Evolutionary conservation across 1,284 basidiomycete species (phyloP), one percentile per base, ranked within the genome.

Genomic region (Fistulina hepatica): DNA sequence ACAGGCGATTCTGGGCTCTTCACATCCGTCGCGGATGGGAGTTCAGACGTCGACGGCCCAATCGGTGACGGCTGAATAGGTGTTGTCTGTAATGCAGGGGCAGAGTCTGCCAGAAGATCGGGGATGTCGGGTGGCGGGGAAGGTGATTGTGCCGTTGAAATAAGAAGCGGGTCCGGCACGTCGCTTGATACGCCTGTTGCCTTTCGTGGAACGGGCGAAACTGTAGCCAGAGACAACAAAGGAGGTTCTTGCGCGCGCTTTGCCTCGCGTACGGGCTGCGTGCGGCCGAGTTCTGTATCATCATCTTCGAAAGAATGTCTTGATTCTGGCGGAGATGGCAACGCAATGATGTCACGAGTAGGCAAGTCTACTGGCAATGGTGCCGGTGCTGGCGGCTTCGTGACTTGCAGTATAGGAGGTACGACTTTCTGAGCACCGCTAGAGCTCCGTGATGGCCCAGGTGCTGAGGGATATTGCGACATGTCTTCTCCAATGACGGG

Each of bases 291-390:
- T 50, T 83, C 81, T 6, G 81, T 51, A 47, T 82, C 79, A n/a
- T 67, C 56, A 28, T 47, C 46, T 31, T 69, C 65, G 44, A 64
- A 57, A 6, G 66, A 67, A 33, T 59, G 61, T 19, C 56, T 55
- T 13, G 67, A 67, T 41, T 67, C 65, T 12, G 60, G 62, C 3
- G 65, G 64, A 17, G 66, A 68, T 11, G 61, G 58, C 11, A 62
- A 52, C 8, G 63, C 50, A 7, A 63, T 56, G 38, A 83, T 73
- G 47, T 81, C 77, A 24, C 63, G 65, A 17, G 73, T 79, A 2
- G 81, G 81, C 13, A 84, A 60, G 34, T 65, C 64, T 7, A 84
- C 67, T 27, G 81, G 78, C 34, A 65, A 53, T 13, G 81, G 81
- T 1, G 68, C 70, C 3, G 79, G 79, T n/a, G 75, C 10, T 26